Percentiles rank a stretch among this genome's conserved stretches.
These are phyloP conservation scores for Globisporangium apiculatum DNA, from an alignment of 352 stramenopile species.

Conservation along the genomic window DNA sequence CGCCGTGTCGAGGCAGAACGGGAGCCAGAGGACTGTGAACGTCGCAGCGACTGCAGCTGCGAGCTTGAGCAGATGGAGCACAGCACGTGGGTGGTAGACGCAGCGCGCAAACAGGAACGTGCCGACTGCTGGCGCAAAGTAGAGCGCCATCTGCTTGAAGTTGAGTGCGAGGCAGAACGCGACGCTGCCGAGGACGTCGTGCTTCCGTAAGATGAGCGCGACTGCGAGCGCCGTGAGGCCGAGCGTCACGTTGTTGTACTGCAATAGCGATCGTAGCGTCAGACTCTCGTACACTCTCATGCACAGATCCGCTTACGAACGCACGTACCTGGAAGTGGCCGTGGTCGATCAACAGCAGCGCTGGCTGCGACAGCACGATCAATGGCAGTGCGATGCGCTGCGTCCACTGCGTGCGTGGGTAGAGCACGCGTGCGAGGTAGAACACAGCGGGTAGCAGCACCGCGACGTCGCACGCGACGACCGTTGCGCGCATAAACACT, in stretches of 20 bases:
- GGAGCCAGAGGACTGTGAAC: slow-evolving; percentile 88
- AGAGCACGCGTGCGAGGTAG: slow-evolving; percentile 37
- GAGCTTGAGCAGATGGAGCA: slow-evolving; percentile 67
- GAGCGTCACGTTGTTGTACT: slow-evolving; percentile 98
- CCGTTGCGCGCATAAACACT: slow-evolving; percentile 89
- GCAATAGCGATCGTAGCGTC: background rate
- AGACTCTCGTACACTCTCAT: too few species aligned
- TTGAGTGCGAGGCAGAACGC: slow-evolving; percentile 93
- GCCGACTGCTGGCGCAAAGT: slow-evolving; percentile 94
- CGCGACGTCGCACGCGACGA: slow-evolving; percentile 90
- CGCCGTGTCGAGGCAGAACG: slow-evolving; percentile 73
- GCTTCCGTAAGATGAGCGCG: slow-evolving; percentile 57
- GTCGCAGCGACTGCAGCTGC: slow-evolving; percentile 83
- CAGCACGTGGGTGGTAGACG: slow-evolving; percentile 35
- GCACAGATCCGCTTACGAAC: background rate
- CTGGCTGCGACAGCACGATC: slow-evolving; percentile 80
- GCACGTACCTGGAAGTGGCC: slow-evolving; percentile 95
- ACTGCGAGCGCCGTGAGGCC: slow-evolving; percentile 78
- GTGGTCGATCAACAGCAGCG: slow-evolving; percentile 95
- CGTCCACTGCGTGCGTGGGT: slow-evolving; percentile 38
- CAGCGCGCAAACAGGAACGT: slow-evolving; percentile 90
- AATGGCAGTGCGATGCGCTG: slow-evolving; percentile 51
- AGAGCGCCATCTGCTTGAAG: slow-evolving; percentile 99
- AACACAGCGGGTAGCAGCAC: slow-evolving; percentile 84
- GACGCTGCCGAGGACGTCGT: slow-evolving; percentile 79